Evolutionary conservation across 2,329 filamentous ascomycete species (phyloP).

Genomic region (Hypoxylon sp.): DNA sequence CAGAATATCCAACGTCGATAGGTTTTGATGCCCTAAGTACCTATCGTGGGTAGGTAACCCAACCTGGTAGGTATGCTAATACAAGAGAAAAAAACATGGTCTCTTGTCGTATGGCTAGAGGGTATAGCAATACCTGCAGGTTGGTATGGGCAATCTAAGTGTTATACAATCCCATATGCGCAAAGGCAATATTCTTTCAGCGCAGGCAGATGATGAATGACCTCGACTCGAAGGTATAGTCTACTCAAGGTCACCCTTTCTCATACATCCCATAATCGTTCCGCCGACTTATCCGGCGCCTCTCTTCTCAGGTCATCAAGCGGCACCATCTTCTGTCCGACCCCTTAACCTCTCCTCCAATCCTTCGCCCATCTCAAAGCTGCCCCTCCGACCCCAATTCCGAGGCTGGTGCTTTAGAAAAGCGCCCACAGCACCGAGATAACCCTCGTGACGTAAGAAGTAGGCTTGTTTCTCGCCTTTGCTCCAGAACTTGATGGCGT

Average conservation of each 20-base stretch:
- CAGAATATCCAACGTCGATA: too few species aligned
- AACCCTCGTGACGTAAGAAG: conserved; percentile 94
- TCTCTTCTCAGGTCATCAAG: background rate
- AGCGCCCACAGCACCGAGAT: conserved; percentile 90
- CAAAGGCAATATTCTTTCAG: too few species aligned
- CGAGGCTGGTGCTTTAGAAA: conserved; percentile 90
- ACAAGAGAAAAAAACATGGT: too few species aligned
- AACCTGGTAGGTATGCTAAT: too few species aligned
- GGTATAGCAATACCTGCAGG: too few species aligned
- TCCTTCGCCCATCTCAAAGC: conserved; percentile 64
- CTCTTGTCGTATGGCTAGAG: too few species aligned
- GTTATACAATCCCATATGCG: too few species aligned
- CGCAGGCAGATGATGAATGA: too few species aligned
- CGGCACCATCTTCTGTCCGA: conserved; percentile 19
- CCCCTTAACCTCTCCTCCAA: conserved; percentile 45
- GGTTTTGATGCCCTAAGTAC: too few species aligned
- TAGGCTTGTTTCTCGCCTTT: conserved; percentile 94
- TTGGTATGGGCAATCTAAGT: too few species aligned
- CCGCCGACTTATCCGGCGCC: background rate
- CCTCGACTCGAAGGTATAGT: too few species aligned
- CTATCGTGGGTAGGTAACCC: too few species aligned
- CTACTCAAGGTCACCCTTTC: background rate
- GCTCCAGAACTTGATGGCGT: conserved; percentile 98
- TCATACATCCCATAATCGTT: background rate
- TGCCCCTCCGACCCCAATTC: conserved; percentile 89